Evolutionary conservation across 345 rosid species (phyloP).

Genomic region (Angophora floribunda): DNA sequence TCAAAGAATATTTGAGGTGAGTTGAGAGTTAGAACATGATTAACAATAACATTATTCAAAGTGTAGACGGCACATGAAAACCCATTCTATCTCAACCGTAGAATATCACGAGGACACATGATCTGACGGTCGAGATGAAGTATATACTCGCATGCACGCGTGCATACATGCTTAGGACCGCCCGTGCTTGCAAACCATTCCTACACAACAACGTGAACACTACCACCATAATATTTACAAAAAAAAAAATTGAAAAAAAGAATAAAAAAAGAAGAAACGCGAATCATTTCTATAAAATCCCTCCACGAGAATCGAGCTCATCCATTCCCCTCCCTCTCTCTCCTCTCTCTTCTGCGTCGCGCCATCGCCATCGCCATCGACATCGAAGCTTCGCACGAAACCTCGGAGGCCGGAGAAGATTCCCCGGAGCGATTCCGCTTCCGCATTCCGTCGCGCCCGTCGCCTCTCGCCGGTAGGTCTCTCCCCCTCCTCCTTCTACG

Average conservation of each 20-base stretch:
- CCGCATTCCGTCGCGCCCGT: background rate
- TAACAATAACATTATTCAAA: too few species aligned
- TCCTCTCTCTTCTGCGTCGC: background rate
- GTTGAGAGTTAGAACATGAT: too few species aligned
- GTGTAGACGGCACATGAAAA: background rate
- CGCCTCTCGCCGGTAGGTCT: background rate
- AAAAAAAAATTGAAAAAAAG: background rate
- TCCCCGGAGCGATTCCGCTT: background rate
- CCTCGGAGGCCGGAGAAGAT: background rate
- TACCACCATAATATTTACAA: background rate
- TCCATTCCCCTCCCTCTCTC: background rate
- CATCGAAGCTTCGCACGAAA: background rate
- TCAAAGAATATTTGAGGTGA: too few species aligned
- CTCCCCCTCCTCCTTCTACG: background rate
- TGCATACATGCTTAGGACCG: fast-evolving
- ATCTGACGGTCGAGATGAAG: background rate
- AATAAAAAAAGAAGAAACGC: background rate
- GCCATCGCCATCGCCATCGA: background rate
- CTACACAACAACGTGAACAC: background rate
- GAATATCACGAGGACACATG: background rate
- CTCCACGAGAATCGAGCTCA: background rate
- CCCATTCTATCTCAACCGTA: background rate
- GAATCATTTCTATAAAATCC: background rate
- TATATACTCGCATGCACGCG: background rate
- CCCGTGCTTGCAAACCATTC: background rate